Percentiles rank a stretch among this genome's conserved stretches.
Conservation (phyloP, 2,329 filamentous ascomycete species). For the Epichloe gansuensis region DNA sequence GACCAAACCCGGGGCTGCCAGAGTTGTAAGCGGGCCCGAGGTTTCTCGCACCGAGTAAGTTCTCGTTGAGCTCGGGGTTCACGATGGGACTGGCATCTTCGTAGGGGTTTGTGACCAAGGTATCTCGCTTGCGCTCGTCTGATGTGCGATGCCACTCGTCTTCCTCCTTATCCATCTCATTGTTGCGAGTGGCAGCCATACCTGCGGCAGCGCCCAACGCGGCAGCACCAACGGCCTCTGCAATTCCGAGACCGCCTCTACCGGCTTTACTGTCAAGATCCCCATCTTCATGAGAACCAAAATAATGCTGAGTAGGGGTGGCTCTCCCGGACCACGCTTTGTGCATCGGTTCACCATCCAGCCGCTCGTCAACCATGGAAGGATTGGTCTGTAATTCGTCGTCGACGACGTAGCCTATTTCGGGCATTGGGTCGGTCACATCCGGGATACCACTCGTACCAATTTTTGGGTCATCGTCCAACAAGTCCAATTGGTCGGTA, state of each 20-base stretch:
- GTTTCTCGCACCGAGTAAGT: constrained; percentile 30
- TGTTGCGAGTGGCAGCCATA: constrained; percentile 34
- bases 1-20: constrained; percentile 44
- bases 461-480: constrained; percentile 43
- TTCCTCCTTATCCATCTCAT: constrained; percentile 42
- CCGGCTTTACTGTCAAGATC: constrained; percentile 8
- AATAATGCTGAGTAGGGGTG: constrained; percentile 30
- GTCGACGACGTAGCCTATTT: constrained; percentile 52
- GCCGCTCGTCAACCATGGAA: constrained; percentile 65
- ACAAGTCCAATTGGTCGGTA: constrained; percentile 42
- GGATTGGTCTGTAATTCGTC: constrained; percentile 73
- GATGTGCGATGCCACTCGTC: constrained; percentile 53
- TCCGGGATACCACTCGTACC: constrained; percentile 58
- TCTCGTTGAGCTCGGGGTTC: constrained; percentile 38
- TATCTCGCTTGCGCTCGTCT: constrained; percentile 51
- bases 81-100: constrained; percentile 51
- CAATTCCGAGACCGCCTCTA: constrained; percentile 27
- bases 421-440: constrained; percentile 58
- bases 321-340: constrained; percentile 43
- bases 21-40: constrained; percentile 35
- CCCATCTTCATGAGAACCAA: constrained; percentile 22
- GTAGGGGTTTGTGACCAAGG: constrained; percentile 53
- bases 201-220: constrained; percentile 38
- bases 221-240: constrained; percentile 41
- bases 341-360: constrained; percentile 34